A percentile compares a stretch with the other conserved stretches of the same genome.
Evolutionary conservation across 192 early-diverging fungal genomes (phyloP).

Genomic region (Oehlia diaphana): DNA sequence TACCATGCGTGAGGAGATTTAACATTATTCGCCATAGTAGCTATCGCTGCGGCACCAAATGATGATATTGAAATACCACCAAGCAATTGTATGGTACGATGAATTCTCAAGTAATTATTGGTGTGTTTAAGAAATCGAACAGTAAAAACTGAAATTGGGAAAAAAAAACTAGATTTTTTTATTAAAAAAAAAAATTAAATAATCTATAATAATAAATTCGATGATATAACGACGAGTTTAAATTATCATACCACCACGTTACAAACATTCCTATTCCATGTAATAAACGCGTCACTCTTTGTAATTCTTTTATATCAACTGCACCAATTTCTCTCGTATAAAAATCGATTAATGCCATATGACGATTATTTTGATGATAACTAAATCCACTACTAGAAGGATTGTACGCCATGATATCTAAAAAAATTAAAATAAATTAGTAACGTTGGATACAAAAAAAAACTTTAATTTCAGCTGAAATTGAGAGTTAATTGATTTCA

Average conservation of each 20-base stretch:
- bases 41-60: conserved; percentile 26
- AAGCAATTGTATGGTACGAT: conserved; percentile 27
- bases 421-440: background rate
- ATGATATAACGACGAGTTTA: background rate
- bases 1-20: conserved; percentile 16
- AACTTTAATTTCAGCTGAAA: no score
- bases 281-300: background rate
- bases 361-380: conserved; percentile 12
- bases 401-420: conserved; percentile 17
- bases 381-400: background rate
- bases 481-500: background rate
- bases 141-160: conserved; percentile 25
- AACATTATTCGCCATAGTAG: background rate
- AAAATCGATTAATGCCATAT: background rate
- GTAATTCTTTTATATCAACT: background rate
- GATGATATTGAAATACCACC: conserved; percentile 24
- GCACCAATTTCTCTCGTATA: conserved; percentile 2
- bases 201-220: no score
- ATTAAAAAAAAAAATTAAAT: no score
- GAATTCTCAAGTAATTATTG: conserved; percentile 24
- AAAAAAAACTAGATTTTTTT: conserved; percentile 1
- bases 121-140: conserved; percentile 26
- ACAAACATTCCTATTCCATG: conserved; percentile 31
- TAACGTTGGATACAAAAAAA: background rate
- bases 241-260: conserved; percentile 16